A percentile compares a stretch with the other conserved stretches of the same genome.
phyloP scores from a whole-genome alignment of 2,329 filamentous ascomycete species.

The Ophiostoma quercus region DNA sequence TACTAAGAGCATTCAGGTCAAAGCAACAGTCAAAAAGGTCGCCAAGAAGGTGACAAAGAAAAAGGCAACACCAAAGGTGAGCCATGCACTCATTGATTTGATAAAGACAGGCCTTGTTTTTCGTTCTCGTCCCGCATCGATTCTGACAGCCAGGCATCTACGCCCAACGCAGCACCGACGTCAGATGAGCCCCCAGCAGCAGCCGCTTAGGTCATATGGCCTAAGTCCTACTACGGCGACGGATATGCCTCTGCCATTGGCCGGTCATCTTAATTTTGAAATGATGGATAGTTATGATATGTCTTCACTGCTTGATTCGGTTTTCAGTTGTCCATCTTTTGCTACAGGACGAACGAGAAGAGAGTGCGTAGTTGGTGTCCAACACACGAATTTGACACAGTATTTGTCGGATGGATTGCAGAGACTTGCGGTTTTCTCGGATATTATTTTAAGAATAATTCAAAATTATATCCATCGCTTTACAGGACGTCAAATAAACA shows the following conservation, averaged over 20 bases:
- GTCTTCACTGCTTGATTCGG: background rate
- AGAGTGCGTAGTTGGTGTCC: background rate
- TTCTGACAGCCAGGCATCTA: slow-evolving; percentile 26
- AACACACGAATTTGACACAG: background rate
- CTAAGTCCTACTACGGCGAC: background rate
- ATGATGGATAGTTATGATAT: background rate
- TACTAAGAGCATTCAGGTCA: background rate
- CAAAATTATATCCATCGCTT: too few relatives aligned
- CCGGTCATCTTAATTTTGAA: background rate
- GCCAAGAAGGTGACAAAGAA: slow-evolving; percentile 1
- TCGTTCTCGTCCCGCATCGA: background rate
- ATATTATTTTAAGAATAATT: too few relatives aligned
- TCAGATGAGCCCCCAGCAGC: background rate
- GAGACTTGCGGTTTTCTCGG: too few relatives aligned
- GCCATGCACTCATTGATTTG: background rate
- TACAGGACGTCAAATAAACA: too few relatives aligned
- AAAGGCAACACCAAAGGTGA: background rate
- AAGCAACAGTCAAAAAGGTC: background rate
- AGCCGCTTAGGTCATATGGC: background rate
- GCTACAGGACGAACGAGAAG: background rate
- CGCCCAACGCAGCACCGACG: slow-evolving; percentile 27
- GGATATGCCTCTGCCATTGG: background rate
- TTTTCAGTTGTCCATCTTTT: background rate
- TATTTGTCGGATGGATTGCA: background rate
- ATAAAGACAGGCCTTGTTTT: background rate